Base-by-base conservation (phyloP, 148 eudicot species). In the Dianthus caryophyllus region DNA sequence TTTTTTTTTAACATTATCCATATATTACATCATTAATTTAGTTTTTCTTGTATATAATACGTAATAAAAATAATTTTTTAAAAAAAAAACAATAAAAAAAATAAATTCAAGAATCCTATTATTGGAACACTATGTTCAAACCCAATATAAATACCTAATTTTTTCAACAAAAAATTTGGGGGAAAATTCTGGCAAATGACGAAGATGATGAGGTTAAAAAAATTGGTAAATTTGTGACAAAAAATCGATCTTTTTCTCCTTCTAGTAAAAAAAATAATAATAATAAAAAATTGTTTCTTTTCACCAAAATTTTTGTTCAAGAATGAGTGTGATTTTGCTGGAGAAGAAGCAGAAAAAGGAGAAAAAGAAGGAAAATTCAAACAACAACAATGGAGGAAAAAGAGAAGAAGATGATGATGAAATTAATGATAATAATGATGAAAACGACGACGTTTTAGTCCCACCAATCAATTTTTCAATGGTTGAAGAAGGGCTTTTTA, bases 401-500 rank as follows among this genome's bases (percentile, higher is more conserved):
- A 33, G 38, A 33, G 7, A 33, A 33, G 38, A 33, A 33, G 38
- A 33, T 33, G 38, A 33, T 33, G n/a, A n/a, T n/a, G n/a, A n/a
- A n/a, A n/a, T n/a, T n/a, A n/a, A n/a, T n/a, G n/a, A n/a, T n/a
- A n/a, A n/a, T n/a, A n/a, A n/a, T 33, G 49, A 13, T 36, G 51
- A 67, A 3, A 73, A 75, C 30, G 82, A 64, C 36, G 68, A 27
- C 46, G 73, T 79, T 61, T 70, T 85, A 71, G 56, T 67, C 16
- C 85, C 91, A 29, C 91, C 91, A n/a, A 57, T 43, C 8, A 88
- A 88, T 62, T 88, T 88, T 73, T 79, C 91, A 5, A 81, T 80
- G 80, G 96, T 88, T 2, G 96, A 88, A 77, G 88, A 86, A 24
- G 84, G 87, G 49, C 73, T 88, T 25, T 88, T 78, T 64, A 77